Conservation (phyloP, 352 stramenopile genomes). For the Detonula confervacea region DNA sequence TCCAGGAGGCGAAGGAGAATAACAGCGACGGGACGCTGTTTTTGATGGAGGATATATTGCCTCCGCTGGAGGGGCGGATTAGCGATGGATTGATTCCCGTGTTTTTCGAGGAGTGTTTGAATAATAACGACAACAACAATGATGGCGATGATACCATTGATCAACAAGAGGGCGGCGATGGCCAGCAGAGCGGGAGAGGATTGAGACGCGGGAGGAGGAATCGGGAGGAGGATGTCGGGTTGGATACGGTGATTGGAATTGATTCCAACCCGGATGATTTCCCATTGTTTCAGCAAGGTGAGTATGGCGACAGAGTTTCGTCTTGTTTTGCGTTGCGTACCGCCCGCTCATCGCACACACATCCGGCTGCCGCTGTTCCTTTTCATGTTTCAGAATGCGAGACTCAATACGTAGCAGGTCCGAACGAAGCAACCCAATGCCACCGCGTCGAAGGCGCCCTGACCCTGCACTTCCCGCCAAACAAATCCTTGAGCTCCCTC, state of each 20-base stretch:
- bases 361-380: neutral
- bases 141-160: no score
- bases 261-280: constrained; percentile 19
- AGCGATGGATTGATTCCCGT: neutral
- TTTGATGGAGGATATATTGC: neutral
- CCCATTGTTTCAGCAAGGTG: constrained; percentile 20
- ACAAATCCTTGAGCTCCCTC: neutral
- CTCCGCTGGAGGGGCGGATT: neutral
- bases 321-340: no score
- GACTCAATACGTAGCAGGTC: no score
- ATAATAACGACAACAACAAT: neutral
- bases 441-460: constrained; percentile 23
- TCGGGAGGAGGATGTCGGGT: no score
- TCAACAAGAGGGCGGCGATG: no score
- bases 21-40: neutral
- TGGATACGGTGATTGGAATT: constrained; percentile 13
- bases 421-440: constrained; percentile 10
- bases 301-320: no score
- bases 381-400: constrained; percentile 32
- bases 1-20: constrained; percentile 17
- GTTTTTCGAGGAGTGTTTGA: neutral
- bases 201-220: neutral
- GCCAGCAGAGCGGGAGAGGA: no score
- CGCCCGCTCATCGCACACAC: no score
- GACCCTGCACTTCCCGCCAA: constrained; percentile 28